phyloP scores from a whole-genome alignment of 2,329 filamentous ascomycete species.

The Cordyceps cateniannulata region DNA sequence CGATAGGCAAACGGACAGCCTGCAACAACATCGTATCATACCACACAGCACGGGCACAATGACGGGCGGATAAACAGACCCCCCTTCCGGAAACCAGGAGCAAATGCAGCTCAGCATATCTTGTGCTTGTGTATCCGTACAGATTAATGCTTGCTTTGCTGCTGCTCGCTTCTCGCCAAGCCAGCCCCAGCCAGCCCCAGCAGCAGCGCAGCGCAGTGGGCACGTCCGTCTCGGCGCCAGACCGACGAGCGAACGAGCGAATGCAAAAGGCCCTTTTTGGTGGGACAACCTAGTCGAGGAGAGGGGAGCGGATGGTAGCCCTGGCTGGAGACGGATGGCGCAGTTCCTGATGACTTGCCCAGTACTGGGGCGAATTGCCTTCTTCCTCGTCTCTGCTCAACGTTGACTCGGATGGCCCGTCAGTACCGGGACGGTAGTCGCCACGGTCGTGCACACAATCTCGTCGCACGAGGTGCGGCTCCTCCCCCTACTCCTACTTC shows the following conservation, averaged over 20 bases:
- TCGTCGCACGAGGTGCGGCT: background rate
- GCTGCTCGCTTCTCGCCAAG: background rate
- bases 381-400: background rate
- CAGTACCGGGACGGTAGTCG: background rate
- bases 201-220: background rate
- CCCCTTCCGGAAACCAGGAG: background rate
- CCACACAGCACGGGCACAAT: background rate
- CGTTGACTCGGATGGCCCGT: background rate
- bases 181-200: background rate
- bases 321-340: background rate
- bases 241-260: background rate
- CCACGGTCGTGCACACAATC: background rate
- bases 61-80: background rate
- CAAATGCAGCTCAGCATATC: background rate
- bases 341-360: background rate
- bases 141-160: background rate
- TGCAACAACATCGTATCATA: background rate
- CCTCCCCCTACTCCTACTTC: background rate
- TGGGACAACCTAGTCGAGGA: background rate
- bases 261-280: background rate
- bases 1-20: background rate
- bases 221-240: background rate
- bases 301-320: background rate
- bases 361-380: too few relatives aligned
- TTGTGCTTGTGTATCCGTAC: too few relatives aligned